phyloP scores from a whole-genome alignment of 192 early-diverging fungal species.

The Linnemannia elongata region DNA sequence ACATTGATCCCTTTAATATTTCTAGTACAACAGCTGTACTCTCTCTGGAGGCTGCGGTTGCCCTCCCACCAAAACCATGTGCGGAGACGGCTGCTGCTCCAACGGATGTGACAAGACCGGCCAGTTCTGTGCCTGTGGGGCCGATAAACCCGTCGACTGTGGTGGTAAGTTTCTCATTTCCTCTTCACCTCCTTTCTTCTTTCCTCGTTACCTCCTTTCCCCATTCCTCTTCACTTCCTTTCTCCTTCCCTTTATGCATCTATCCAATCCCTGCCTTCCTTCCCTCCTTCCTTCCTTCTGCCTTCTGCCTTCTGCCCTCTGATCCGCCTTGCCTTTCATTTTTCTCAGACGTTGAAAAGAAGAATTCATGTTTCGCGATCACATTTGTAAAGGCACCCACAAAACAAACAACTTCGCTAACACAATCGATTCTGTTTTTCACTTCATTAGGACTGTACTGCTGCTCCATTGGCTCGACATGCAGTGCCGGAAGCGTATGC shows the following conservation, averaged over 20 bases:
- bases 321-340: not conserved
- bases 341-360: not conserved
- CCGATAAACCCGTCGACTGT: slow-evolving; percentile 19
- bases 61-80: slow-evolving; percentile 5
- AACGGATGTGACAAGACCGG: slow-evolving; percentile 32
- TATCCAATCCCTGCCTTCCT: not conserved
- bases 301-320: not conserved
- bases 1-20: not conserved
- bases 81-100: slow-evolving; percentile 19
- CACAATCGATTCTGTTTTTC: not conserved
- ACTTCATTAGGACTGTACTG: not conserved
- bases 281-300: not conserved
- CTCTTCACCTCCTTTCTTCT: not conserved
- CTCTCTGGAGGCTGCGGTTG: slow-evolving; percentile 25
- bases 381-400: not conserved
- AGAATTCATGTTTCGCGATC: not conserved
- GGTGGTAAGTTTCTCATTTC: slow-evolving; percentile 5
- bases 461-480: not conserved
- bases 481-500: not conserved
- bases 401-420: too few relatives aligned
- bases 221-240: not conserved
- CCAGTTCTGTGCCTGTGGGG: not conserved
- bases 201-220: not conserved
- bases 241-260: too few relatives aligned
- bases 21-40: slow-evolving; percentile 26